Base-by-base conservation (phyloP, 371 early-diverging fungal species). In the Mortierella sp. region DNA sequence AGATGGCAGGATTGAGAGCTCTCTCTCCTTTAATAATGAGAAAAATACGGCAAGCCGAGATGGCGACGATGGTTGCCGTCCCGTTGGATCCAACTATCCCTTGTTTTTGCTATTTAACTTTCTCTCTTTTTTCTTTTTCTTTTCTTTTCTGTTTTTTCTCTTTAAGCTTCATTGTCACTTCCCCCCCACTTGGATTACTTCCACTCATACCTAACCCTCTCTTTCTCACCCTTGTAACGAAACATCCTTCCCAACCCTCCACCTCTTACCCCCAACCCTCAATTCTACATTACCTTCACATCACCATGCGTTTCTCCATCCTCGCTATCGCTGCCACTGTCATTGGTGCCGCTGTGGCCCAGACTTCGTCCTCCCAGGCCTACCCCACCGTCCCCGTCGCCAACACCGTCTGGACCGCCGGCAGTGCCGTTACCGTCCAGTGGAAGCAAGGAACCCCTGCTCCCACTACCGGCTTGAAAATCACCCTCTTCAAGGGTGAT, bases 401-500 rank as follows among this genome's bases (percentile, higher is more conserved):
- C 44, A 39, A 9, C 64, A 81, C 81, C 53, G 37, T 37, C 68
- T 81, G 81, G 81, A 74, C 39, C 24, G 73, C 77, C 34, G 74
- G 74, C 14, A 4, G 37, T 11, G 40, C 19, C 7, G 68, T 44
- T 65, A 76, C 73, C 13, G 74, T 81, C n/a, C 22, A 50, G 45
- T 81, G 81, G 81, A 77, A 70, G 48, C 53, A 66, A 39, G 63
- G 47, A 64, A 48, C 66, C 48, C 24, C 70, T 40, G 37, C 64
- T 10, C 50, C 41, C 43, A 70, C 52, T 29, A 41, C 70, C 16
- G 72, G 64, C 11, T 43, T 76, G 37, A 16, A 41, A 31, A 52
- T 80, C 29, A 72, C 64, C 37, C 71, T 80, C 43, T 76, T 76
- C 76, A 80, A 71, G 24, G 81, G 81, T 37, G 74, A 81, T 14